phyloP scores from a whole-genome alignment of 345 rosid species.

The Microcos paniculata region DNA sequence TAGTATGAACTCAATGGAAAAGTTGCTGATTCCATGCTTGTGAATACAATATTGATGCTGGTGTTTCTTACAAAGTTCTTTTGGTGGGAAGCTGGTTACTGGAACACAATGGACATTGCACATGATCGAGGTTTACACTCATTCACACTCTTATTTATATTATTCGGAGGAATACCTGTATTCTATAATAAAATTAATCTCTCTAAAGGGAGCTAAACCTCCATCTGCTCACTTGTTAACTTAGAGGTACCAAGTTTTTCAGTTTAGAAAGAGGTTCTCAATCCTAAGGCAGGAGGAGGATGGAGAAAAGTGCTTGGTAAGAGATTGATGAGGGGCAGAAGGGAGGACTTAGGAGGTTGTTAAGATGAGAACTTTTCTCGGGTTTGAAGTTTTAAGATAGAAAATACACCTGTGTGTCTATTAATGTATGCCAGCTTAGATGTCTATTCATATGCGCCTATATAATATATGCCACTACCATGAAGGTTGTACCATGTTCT shows the following conservation, averaged over 20 bases:
- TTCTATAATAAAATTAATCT: background rate
- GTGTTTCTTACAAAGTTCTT: conserved; percentile 89
- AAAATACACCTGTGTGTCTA: background rate
- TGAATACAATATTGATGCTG: conserved; percentile 86
- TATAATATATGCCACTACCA: background rate
- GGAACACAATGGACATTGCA: conserved; percentile 98
- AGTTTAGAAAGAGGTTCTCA: too few species aligned
- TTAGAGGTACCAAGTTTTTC: too few species aligned
- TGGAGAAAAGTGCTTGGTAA: too few species aligned
- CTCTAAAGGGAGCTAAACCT: background rate
- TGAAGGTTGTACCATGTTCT: background rate
- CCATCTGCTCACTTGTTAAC: too few species aligned
- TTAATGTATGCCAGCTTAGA: background rate
- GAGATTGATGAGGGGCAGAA: background rate
- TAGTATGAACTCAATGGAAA: conserved; percentile 83
- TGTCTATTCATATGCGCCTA: background rate
- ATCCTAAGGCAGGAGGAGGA: too few species aligned
- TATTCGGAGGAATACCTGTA: background rate
- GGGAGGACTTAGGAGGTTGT: background rate
- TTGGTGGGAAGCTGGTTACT: conserved; percentile 99
- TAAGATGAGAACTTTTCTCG: background rate
- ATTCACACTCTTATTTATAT: background rate
- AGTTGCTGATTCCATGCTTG: conserved; percentile 91
- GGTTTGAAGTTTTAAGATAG: background rate
- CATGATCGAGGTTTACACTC: conserved; percentile 81